Evolutionary conservation across 2,329 filamentous ascomycete genomes (phyloP).

Genomic region (Allantophomopsis cytisporea): DNA sequence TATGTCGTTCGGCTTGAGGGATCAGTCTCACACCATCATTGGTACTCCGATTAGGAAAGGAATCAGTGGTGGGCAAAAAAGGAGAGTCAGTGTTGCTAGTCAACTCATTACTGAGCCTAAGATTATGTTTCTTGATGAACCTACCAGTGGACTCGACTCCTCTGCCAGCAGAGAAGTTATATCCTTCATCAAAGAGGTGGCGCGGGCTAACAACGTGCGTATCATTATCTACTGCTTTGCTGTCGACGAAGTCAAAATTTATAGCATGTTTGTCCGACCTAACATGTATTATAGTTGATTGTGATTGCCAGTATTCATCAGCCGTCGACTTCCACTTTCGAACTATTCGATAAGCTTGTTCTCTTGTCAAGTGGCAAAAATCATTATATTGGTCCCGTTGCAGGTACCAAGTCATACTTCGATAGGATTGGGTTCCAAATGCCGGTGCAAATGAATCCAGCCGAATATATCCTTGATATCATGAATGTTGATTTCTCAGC

Average conservation of each 20-base stretch:
- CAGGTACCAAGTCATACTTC: constrained; percentile 48
- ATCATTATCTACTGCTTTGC: constrained; percentile 4
- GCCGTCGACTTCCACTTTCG: constrained; percentile 66
- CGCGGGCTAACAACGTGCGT: constrained; percentile 48
- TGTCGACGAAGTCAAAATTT: constrained; percentile 4
- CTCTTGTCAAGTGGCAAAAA: constrained; percentile 58
- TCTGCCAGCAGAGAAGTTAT: constrained; percentile 64
- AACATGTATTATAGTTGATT: constrained; percentile 38
- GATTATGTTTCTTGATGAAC: constrained; percentile 73
- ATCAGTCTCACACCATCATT: constrained; percentile 58
- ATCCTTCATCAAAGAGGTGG: constrained; percentile 53
- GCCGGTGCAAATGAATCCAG: constrained; percentile 61
- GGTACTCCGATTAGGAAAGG: constrained; percentile 76
- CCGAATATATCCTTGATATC: constrained; percentile 67
- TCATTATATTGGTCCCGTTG: constrained; percentile 58
- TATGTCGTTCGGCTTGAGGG: constrained; percentile 57
- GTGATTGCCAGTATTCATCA: constrained; percentile 79
- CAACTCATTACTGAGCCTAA: constrained; percentile 72
- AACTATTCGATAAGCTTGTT: constrained; percentile 67
- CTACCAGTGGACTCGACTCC: constrained; percentile 73
- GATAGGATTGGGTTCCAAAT: constrained; percentile 43
- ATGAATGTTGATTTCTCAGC: constrained; percentile 64
- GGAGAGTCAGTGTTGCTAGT: constrained; percentile 65
- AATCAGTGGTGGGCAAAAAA: constrained; percentile 75
- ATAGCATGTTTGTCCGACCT: not conserved